Evolutionary conservation across 1,284 basidiomycete genomes (phyloP).

Genomic region (Agroathelia rolfsii): DNA sequence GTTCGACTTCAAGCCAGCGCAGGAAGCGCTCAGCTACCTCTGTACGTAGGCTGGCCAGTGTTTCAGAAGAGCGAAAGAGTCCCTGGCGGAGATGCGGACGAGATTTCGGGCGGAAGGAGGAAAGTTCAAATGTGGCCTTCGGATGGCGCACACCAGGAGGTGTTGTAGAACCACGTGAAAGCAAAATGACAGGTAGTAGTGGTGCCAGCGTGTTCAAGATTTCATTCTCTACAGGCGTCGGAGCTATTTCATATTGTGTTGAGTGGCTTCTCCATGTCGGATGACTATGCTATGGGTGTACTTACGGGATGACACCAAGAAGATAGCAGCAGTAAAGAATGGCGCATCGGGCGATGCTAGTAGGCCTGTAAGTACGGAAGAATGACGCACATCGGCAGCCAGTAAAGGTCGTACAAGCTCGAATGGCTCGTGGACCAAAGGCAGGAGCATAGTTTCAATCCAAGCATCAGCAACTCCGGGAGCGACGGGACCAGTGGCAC

Average conservation of each 20-base stretch:
- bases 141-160: constrained; percentile 19
- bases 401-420: constrained; percentile 39
- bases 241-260: constrained; percentile 15
- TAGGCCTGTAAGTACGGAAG: constrained; percentile 36
- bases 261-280: not conserved
- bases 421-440: constrained; percentile 43
- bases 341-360: constrained; percentile 44
- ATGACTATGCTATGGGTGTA: constrained; percentile 4
- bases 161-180: constrained; percentile 27
- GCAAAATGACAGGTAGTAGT: constrained; percentile 46
- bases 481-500: constrained; percentile 4
- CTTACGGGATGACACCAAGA: constrained; percentile 41
- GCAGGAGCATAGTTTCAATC: constrained; percentile 40
- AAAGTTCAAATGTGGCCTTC: constrained; percentile 25
- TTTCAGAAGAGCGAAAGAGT: constrained; percentile 52
- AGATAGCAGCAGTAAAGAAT: constrained; percentile 47
- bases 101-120: constrained; percentile 43
- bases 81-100: constrained; percentile 41
- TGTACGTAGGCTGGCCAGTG: constrained; percentile 39
- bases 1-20: constrained; percentile 59
- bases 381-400: too few relatives aligned
- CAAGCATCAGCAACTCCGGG: too few relatives aligned
- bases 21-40: constrained; percentile 63
- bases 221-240: constrained; percentile 27
- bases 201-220: constrained; percentile 41